These are phyloP conservation scores for Nakataea oryzae DNA, from an alignment of 2,329 filamentous ascomycete genomes.

Conservation along the genomic window DNA sequence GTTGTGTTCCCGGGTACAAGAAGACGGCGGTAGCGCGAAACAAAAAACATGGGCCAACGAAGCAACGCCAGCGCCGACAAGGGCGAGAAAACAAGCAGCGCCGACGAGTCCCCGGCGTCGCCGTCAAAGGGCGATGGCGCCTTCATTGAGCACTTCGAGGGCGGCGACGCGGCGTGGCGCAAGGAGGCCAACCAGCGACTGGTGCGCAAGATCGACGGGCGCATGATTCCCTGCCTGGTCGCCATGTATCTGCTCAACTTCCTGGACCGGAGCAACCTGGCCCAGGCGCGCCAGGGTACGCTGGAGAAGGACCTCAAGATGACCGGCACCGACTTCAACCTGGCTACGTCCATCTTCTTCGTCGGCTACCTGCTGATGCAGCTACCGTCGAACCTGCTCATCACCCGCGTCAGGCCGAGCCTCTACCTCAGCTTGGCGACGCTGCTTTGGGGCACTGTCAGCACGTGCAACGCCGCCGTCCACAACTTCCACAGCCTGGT, in stretches of 20 bases:
- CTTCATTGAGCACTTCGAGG: background rate
- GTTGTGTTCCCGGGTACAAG: too few relatives aligned
- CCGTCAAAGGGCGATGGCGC: background rate
- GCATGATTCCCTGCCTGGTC: conserved; percentile 40
- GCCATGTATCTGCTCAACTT: conserved; percentile 47
- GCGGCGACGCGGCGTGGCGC: background rate
- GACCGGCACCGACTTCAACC: conserved; percentile 45
- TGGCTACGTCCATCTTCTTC: conserved; percentile 43
- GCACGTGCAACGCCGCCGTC: conserved; percentile 34
- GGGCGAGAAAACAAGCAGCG: background rate
- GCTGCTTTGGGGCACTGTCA: conserved; percentile 27
- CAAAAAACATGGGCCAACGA: too few relatives aligned
- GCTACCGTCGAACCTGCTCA: conserved; percentile 45
- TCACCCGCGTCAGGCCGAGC: conserved; percentile 42
- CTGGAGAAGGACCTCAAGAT: conserved; percentile 43
- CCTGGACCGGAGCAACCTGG: conserved; percentile 41
- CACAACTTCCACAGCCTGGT: conserved; percentile 30
- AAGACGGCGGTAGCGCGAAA: too few relatives aligned
- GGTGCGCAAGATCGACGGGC: conserved; percentile 39
- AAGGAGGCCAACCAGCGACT: conserved; percentile 10
- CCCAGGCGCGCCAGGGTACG: conserved; percentile 41
- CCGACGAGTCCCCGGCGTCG: background rate
- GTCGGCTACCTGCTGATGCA: conserved; percentile 53
- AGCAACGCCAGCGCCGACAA: background rate
- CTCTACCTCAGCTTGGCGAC: conserved; percentile 40